Conservation (phyloP, 1,284 basidiomycete genomes). For the Tremellales sp. region DNA sequence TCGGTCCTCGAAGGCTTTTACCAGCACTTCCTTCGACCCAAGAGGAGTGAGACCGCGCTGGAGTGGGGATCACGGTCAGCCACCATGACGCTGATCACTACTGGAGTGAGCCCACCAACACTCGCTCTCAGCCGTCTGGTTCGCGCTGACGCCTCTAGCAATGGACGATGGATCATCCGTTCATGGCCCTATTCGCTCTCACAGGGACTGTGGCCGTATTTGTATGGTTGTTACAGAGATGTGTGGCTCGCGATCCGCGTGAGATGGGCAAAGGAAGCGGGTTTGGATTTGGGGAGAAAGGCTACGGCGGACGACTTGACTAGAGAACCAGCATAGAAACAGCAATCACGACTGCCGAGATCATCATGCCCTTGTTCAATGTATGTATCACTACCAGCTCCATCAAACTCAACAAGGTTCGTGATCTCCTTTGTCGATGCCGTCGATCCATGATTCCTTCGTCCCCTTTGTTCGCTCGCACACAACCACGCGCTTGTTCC, state of each 20-base stretch:
- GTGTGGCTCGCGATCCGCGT: slow-evolving; percentile 26
- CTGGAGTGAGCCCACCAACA: slow-evolving; percentile 27
- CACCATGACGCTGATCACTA: slow-evolving; percentile 25
- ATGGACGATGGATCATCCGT: slow-evolving; percentile 38
- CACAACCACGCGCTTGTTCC: too few species aligned
- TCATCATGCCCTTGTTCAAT: too few species aligned
- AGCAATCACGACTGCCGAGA: too few species aligned
- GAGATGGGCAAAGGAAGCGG: too few species aligned
- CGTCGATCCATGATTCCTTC: too few species aligned
- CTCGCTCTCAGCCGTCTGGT: neutral
- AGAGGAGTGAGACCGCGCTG: slow-evolving; percentile 45
- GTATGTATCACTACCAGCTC: too few species aligned
- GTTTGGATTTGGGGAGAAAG: too few species aligned
- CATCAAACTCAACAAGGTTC: too few species aligned
- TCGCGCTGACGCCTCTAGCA: slow-evolving; percentile 17
- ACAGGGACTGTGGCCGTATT: slow-evolving; percentile 31
- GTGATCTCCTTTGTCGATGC: too few species aligned
- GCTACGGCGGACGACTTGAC: too few species aligned
- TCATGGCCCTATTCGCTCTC: slow-evolving; percentile 35
- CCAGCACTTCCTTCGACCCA: slow-evolving; percentile 56
- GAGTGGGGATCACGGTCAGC: slow-evolving; percentile 42
- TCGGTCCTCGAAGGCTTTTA: slow-evolving; percentile 66
- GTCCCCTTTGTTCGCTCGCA: too few species aligned
- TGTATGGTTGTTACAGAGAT: slow-evolving; percentile 33
- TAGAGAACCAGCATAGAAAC: too few species aligned